Conservation (phyloP, 306 rosid genomes). For the Acacia melanoxylon region DNA sequence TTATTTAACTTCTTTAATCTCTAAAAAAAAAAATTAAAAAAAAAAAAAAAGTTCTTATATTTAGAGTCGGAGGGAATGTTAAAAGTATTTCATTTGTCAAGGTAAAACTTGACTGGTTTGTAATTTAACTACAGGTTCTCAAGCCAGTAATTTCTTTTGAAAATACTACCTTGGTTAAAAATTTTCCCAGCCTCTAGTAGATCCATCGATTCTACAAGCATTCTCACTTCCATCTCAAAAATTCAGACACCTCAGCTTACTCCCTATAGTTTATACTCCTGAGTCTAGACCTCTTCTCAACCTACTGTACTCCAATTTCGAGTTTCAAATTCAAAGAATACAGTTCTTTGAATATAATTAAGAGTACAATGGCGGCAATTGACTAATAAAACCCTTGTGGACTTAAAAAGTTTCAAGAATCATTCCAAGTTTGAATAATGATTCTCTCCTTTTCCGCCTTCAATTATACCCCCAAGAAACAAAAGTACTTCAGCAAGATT, state of each 20-base stretch:
- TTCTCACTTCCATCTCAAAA: not conserved
- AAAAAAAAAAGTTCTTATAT: no score
- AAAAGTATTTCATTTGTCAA: not conserved
- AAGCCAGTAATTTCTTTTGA: not conserved
- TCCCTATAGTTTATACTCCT: not conserved
- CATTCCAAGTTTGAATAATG: not conserved
- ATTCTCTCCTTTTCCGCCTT: not conserved
- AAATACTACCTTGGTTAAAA: not conserved
- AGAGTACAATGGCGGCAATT: not conserved
- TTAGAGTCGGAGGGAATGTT: no score
- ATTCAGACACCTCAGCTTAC: not conserved
- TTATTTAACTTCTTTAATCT: no score
- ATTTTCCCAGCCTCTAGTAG: not conserved
- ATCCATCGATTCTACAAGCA: not conserved
- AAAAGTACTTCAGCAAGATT: not conserved
- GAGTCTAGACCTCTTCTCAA: not conserved
- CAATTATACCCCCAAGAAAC: not conserved
- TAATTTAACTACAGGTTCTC: not conserved
- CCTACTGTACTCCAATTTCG: not conserved
- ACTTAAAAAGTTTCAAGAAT: not conserved
- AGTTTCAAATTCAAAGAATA: not conserved
- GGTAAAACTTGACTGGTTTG: not conserved
- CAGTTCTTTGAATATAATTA: not conserved
- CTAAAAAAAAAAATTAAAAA: no score
- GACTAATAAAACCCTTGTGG: not conserved